A percentile compares a stretch with the other conserved stretches of the same genome.
phyloP scores from a whole-genome alignment of 1,284 basidiomycete species.

The Malassezia equina region DNA sequence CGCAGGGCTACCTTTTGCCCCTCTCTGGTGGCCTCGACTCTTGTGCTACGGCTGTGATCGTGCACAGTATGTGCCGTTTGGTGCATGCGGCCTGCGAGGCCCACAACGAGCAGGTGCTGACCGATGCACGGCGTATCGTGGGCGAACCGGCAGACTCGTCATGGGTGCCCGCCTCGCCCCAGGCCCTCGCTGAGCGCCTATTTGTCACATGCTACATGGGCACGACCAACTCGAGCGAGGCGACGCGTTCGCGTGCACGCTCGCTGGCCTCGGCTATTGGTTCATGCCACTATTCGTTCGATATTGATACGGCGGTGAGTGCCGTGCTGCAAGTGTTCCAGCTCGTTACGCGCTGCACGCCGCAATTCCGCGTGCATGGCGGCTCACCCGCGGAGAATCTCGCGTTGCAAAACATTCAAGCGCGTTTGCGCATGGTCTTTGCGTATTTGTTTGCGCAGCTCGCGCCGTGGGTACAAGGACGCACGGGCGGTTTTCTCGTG shows the following conservation, averaged over 20 bases:
- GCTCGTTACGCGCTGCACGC: slow-evolving; percentile 69
- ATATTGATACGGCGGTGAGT: slow-evolving; percentile 85
- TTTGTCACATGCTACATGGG: slow-evolving; percentile 99
- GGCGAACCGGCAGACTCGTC: slow-evolving; percentile 68
- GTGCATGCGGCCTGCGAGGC: slow-evolving; percentile 63
- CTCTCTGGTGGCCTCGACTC: slow-evolving; percentile 96
- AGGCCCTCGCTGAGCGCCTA: slow-evolving; percentile 72
- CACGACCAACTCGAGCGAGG: slow-evolving; percentile 81
- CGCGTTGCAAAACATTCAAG: slow-evolving; percentile 95
- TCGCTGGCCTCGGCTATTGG: slow-evolving; percentile 69
- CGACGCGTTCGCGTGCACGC: slow-evolving; percentile 77
- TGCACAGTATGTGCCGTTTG: slow-evolving; percentile 88
- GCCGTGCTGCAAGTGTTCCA: slow-evolving; percentile 73
- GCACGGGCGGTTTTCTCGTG: slow-evolving; percentile 75
- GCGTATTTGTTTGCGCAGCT: slow-evolving; percentile 95
- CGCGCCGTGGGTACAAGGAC: slow-evolving; percentile 80
- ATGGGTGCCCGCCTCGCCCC: slow-evolving; percentile 74
- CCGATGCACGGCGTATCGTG: slow-evolving; percentile 76
- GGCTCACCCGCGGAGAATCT: slow-evolving; percentile 80
- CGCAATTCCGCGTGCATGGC: slow-evolving; percentile 78
- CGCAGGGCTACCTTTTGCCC: slow-evolving; percentile 90
- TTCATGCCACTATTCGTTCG: slow-evolving; percentile 72
- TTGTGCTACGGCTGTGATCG: slow-evolving; percentile 88
- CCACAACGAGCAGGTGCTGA: slow-evolving; percentile 69
- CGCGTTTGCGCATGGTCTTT: slow-evolving; percentile 86